Percentiles rank a stretch among this genome's conserved stretches.
phyloP scores from a whole-genome alignment of 257 asterid genomes.

The Capsicum baccatum region DNA sequence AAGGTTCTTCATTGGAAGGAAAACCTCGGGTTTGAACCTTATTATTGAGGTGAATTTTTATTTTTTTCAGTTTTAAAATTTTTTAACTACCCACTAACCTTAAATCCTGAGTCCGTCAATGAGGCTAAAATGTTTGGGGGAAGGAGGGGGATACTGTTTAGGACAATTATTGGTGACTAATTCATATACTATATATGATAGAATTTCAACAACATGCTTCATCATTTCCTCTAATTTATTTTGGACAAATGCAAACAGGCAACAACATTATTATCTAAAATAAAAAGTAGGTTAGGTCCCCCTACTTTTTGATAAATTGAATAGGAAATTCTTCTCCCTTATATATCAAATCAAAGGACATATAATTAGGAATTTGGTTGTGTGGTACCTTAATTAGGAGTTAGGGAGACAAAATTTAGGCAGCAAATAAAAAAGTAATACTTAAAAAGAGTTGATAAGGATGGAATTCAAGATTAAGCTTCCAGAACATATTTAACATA shows the following conservation, averaged over 20 bases:
- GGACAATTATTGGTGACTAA: not conserved
- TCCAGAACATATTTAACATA: not conserved
- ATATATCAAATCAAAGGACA: not conserved
- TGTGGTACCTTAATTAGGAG: not conserved
- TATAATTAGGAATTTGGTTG: constrained; percentile 12
- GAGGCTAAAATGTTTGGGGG: too few relatives aligned
- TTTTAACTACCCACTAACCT: too few relatives aligned
- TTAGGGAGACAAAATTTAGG: constrained; percentile 8
- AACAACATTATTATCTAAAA: not conserved
- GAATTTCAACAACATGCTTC: not conserved
- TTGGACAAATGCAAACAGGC: not conserved
- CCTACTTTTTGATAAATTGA: not conserved
- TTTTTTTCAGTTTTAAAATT: too few relatives aligned
- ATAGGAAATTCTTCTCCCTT: not conserved
- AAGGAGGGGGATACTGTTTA: too few relatives aligned
- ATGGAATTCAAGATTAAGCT: constrained; percentile 1
- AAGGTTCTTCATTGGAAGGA: too few relatives aligned
- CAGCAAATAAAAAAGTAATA: constrained; percentile 3
- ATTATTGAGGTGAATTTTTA: too few relatives aligned
- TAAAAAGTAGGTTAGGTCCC: not conserved
- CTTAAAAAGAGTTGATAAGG: not conserved
- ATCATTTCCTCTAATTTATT: not conserved
- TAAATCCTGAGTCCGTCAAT: too few relatives aligned
- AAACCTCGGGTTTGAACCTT: too few relatives aligned
- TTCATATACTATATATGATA: not conserved